Conservation (phyloP, 2,329 filamentous ascomycete genomes). For the Phyllosticta capitalensis region DNA sequence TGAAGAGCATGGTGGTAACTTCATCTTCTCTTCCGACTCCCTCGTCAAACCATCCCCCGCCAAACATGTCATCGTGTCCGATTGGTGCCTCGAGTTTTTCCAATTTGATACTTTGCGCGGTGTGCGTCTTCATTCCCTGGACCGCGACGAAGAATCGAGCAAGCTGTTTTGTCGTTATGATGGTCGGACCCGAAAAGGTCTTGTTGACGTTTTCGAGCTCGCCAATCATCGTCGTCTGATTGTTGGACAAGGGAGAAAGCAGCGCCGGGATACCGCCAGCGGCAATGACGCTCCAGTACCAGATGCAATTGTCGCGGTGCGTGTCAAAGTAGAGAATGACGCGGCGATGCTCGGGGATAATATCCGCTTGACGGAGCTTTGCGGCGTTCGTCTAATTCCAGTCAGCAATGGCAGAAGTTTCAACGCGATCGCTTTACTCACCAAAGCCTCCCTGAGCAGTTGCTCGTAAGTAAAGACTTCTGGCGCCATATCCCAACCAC, state of each 20-base stretch:
- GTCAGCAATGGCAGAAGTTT: background rate
- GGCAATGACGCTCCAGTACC: slow-evolving; percentile 8
- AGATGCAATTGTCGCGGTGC: slow-evolving; percentile 6
- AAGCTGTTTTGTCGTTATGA: slow-evolving; percentile 6
- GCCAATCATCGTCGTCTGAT: background rate
- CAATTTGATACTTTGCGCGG: background rate
- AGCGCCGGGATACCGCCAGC: slow-evolving; percentile 6
- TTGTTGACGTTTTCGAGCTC: slow-evolving; percentile 10
- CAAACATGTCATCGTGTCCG: background rate
- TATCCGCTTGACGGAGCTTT: background rate
- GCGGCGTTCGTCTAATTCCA: slow-evolving; percentile 3
- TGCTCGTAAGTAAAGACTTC: slow-evolving; percentile 6
- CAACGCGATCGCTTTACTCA: background rate
- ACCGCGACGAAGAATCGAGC: background rate
- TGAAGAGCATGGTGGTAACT: slow-evolving; percentile 3
- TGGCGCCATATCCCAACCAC: slow-evolving; percentile 2
- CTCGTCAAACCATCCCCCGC: background rate
- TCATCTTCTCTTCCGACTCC: background rate
- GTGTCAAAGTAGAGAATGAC: slow-evolving; percentile 9
- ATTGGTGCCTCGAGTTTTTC: slow-evolving; percentile 1
- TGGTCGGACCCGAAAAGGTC: slow-evolving; percentile 1
- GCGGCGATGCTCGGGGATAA: background rate
- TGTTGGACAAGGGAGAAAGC: slow-evolving; percentile 8
- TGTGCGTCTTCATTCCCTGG: background rate
- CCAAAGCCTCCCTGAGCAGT: slow-evolving; percentile 3